Percentiles rank a stretch among this genome's conserved stretches.
phyloP scores from a whole-genome alignment of 106 monocot species.

The Allium cepa region DNA sequence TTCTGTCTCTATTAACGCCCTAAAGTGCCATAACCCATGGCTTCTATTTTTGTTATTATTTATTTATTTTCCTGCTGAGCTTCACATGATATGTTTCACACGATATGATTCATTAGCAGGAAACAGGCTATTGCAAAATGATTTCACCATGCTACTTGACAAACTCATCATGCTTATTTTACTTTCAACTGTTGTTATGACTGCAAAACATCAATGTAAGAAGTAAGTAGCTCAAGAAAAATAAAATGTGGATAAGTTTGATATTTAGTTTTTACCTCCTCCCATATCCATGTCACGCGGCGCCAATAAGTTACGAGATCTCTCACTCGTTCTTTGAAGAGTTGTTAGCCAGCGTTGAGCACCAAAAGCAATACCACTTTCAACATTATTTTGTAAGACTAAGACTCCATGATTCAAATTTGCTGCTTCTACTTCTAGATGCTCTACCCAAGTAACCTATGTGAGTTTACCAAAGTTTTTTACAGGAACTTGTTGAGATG shows the following conservation, averaged over 20 bases:
- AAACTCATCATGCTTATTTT: slow-evolving; percentile 70
- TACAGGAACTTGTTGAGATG: too few species aligned
- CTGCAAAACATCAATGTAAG: slow-evolving; percentile 4
- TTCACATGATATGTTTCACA: too few species aligned
- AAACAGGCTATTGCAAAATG: slow-evolving; percentile 49
- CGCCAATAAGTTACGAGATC: slow-evolving; percentile 29
- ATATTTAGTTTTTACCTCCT: neutral
- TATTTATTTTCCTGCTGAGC: too few species aligned
- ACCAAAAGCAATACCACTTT: slow-evolving; percentile 52
- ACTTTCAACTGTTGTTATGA: slow-evolving; percentile 25
- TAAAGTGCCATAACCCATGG: too few species aligned
- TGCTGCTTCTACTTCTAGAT: slow-evolving; percentile 49
- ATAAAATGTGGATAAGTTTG: neutral
- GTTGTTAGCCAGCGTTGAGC: slow-evolving; percentile 16
- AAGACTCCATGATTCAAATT: slow-evolving; percentile 22
- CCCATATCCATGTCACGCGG: slow-evolving; percentile 12
- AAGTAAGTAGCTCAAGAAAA: neutral
- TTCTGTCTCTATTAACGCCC: too few species aligned
- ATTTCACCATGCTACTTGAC: slow-evolving; percentile 59
- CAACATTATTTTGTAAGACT: slow-evolving; percentile 22
- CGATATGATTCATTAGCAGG: slow-evolving; percentile 5
- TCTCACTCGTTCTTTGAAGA: slow-evolving; percentile 40
- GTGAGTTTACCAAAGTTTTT: neutral
- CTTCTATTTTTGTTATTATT: too few species aligned
- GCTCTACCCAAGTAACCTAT: slow-evolving; percentile 62